These are phyloP conservation scores for Zygotorulaspora florentina DNA, from an alignment of 805 yeast genomes.

Conservation along the genomic window DNA sequence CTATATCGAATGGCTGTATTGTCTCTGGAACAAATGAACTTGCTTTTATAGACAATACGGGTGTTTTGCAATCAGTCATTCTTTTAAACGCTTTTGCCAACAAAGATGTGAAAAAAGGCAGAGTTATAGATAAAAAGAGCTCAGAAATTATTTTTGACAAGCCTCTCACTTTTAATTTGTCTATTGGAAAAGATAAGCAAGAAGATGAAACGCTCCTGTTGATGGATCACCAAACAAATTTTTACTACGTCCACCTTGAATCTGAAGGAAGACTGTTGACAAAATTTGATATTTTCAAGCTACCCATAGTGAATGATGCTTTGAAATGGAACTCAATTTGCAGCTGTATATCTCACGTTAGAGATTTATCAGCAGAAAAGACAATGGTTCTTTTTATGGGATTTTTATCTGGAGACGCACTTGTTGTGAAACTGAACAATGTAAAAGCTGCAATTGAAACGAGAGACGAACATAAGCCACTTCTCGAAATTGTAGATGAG, in stretches of 20 bases:
- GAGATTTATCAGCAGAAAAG: slow-evolving; percentile 28
- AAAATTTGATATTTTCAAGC: slow-evolving; percentile 27
- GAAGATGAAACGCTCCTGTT: slow-evolving; percentile 23
- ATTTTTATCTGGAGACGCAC: slow-evolving; percentile 55
- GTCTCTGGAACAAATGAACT: slow-evolving; percentile 71
- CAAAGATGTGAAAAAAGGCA: slow-evolving; percentile 47
- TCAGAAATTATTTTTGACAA: slow-evolving; percentile 24
- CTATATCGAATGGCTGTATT: slow-evolving; percentile 63
- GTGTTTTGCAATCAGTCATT: slow-evolving; percentile 39
- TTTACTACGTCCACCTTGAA: slow-evolving; percentile 27
- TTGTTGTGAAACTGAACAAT: slow-evolving; percentile 38
- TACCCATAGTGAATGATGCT: slow-evolving; percentile 32
- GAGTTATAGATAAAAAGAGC: slow-evolving; percentile 41
- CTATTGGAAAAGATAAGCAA: slow-evolving; percentile 7
- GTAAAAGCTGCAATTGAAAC: slow-evolving; percentile 29
- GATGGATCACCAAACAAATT: slow-evolving; percentile 26
- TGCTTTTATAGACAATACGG: slow-evolving; percentile 67
- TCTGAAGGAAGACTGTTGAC: slow-evolving; percentile 32
- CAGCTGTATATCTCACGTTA: slow-evolving; percentile 25
- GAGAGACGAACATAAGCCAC: slow-evolving; percentile 43
- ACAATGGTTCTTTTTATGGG: slow-evolving; percentile 54
- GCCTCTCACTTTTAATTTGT: slow-evolving; percentile 16
- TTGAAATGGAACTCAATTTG: slow-evolving; percentile 27
- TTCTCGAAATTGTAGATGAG: slow-evolving; percentile 41
- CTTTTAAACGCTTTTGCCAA: slow-evolving; percentile 32